Evolutionary conservation across 352 stramenopile species (phyloP).

Genomic region (Blastocystis sp.): DNA sequence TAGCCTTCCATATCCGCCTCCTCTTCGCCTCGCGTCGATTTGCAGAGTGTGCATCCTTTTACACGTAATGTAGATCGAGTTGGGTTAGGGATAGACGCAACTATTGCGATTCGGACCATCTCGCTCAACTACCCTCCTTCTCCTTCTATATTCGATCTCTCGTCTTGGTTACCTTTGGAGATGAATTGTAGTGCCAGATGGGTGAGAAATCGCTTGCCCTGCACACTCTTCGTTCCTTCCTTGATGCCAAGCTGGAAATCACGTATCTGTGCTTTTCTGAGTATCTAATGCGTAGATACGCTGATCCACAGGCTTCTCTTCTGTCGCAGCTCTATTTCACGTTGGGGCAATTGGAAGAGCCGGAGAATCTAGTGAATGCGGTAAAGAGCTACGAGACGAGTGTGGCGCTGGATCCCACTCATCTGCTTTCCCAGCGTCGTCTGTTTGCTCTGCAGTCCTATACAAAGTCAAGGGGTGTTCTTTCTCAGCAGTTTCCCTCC

Average conservation of each 20-base stretch:
- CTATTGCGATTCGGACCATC: background rate
- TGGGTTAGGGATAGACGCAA: background rate
- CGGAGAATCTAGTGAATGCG: background rate
- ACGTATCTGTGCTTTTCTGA: background rate
- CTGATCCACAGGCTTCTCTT: background rate
- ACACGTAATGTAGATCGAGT: background rate
- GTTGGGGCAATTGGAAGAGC: background rate
- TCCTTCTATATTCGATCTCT: background rate
- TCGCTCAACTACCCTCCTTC: background rate
- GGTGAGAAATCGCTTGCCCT: background rate
- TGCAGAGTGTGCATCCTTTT: constrained; percentile 6
- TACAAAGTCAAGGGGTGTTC: no score
- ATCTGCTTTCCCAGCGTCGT: background rate
- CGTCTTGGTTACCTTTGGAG: background rate
- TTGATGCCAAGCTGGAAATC: background rate
- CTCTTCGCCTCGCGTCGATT: background rate
- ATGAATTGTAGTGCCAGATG: background rate
- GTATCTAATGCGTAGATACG: background rate
- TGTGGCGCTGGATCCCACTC: background rate
- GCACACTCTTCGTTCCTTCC: background rate
- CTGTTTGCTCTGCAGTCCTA: background rate
- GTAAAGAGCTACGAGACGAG: background rate
- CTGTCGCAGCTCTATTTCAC: constrained; percentile 6
- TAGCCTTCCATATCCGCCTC: background rate
- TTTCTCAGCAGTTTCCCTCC: background rate